Evolutionary conservation across 768 basidiomycete species (phyloP), one percentile per base, ranked within the genome.

Genomic region (Leccinum uliginosum): DNA sequence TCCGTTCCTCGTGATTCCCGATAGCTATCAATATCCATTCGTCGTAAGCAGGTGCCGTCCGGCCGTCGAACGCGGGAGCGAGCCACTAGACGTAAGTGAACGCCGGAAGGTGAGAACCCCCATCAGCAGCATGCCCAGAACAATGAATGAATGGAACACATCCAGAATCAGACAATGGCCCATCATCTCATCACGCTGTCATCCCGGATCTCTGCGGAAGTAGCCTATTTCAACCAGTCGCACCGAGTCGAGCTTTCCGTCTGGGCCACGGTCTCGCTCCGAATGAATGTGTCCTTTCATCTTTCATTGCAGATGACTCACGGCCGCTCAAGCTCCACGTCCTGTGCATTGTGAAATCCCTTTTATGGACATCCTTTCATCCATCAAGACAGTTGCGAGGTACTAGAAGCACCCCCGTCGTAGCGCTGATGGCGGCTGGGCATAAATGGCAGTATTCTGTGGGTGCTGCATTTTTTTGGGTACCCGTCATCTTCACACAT

Each of bases 31-130:
- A 59, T 65, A 59, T 51, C 53, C 53, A 49, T 46, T 21, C 45
- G n/a, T 58, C 47, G 53, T 56, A 60, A 64, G 55, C 51, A 53
- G 47, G 19, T 55, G 21, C 34, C 60, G 19, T 59, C 53, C 61
- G 57, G 57, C 64, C 61, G 59, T 64, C 57, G 29, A 62, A 59
- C 62, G 62, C 69, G 69, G 69, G 60, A 72, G 69, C 69, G 69
- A 70, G 65, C 59, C 58, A 65, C 60, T 40, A 57, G 59, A 71
- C 69, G 69, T 71, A 71, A 71, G 61, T 66, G 65, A 66, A 57
- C 62, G 46, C 53, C 63, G 59, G 63, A 60, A 65, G 56, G 57
- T 60, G 60, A 62, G 59, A 53, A 58, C 55, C 68, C 57, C 60
- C 57, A 69, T 67, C 60, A 64, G 46, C 35, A 56, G 54, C 57